Evolutionary conservation across 257 asterid genomes (phyloP).

Genomic region (Voacanga thouarsii): DNA sequence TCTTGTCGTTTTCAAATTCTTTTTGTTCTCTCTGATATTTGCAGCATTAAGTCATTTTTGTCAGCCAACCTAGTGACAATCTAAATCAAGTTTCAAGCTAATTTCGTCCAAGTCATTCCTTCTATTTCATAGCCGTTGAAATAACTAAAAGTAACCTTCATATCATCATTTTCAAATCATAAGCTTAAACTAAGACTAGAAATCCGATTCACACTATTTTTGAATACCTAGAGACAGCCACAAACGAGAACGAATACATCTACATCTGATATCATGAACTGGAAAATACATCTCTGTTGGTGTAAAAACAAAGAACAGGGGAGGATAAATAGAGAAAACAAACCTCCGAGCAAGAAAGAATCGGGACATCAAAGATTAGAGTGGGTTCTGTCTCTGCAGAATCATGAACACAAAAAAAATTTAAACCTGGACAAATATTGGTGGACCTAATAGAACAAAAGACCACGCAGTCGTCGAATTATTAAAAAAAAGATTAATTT

Average conservation of each 20-base stretch:
- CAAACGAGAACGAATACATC: background rate
- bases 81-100: background rate
- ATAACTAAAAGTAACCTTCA: background rate
- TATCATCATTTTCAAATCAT: background rate
- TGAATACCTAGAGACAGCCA: background rate
- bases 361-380: constrained; percentile 43
- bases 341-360: constrained; percentile 80
- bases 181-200: background rate
- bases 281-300: too few species aligned
- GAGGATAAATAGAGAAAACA: constrained; percentile 18
- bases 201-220: background rate
- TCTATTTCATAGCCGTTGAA: background rate
- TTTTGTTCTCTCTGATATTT: background rate
- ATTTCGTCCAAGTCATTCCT: background rate
- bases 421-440: background rate
- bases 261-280: background rate
- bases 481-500: too few species aligned
- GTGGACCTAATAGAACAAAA: background rate
- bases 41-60: background rate
- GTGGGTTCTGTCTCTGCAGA: constrained; percentile 36
- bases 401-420: background rate
- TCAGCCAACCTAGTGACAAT: background rate
- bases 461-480: background rate
- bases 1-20: background rate
- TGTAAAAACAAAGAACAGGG: background rate